Conservation (phyloP, 2,329 filamentous ascomycete species). For the Fonsecaea pedrosoi region DNA sequence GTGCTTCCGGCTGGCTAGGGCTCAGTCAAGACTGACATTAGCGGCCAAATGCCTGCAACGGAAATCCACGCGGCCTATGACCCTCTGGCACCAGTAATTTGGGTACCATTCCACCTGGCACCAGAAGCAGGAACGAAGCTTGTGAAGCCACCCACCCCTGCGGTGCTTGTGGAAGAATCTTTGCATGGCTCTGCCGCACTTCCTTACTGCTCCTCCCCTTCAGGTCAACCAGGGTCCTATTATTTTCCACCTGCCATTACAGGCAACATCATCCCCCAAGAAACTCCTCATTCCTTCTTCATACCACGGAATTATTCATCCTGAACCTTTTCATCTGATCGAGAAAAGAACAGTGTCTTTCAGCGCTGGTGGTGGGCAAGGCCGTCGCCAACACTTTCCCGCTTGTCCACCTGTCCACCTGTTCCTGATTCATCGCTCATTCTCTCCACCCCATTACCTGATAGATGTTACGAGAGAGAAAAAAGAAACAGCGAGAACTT, state of each 20-base stretch:
- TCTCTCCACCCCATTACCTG: slow-evolving; percentile 2
- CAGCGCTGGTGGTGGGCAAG: background rate
- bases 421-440: background rate
- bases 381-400: background rate
- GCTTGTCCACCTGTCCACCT: background rate
- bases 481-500: background rate
- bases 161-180: background rate
- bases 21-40: background rate
- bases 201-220: background rate
- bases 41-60: slow-evolving; percentile 2
- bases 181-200: background rate
- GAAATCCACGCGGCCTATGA: slow-evolving; percentile 2
- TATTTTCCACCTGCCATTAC: background rate
- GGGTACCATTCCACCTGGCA: background rate
- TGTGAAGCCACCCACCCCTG: too few relatives aligned
- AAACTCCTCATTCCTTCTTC: background rate
- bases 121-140: background rate
- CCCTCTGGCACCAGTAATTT: background rate
- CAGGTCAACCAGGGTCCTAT: background rate
- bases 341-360: background rate
- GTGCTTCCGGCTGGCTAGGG: background rate
- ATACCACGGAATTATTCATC: slow-evolving; percentile 1
- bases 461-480: slow-evolving; percentile 14
- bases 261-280: background rate
- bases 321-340: background rate